Evolutionary conservation across 495 filamentous ascomycete genomes (phyloP).

Genomic region (Aspergillus mulundensis): DNA sequence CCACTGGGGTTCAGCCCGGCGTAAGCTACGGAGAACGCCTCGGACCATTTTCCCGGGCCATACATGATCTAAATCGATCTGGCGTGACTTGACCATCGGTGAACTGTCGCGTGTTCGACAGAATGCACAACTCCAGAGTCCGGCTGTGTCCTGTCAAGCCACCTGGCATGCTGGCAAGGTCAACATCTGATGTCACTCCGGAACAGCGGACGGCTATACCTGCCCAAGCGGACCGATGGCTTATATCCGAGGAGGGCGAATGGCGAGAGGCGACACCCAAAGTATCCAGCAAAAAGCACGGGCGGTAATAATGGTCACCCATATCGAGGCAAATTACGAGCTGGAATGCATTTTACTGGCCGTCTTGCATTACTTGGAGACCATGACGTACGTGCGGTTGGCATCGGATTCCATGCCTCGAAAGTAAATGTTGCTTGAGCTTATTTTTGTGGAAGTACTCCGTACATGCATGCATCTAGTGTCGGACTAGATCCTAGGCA

Average conservation of each 20-base stretch:
- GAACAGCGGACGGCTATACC: neutral
- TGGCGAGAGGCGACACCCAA: neutral
- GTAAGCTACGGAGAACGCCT: neutral
- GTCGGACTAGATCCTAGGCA: neutral
- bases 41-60: neutral
- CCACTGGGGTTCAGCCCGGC: neutral
- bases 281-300: neutral
- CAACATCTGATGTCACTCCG: neutral
- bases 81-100: neutral
- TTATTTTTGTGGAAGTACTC: neutral
- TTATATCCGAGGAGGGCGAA: neutral
- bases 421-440: neutral
- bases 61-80: neutral
- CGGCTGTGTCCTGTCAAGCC: neutral
- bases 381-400: slow-evolving; percentile 3
- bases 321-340: neutral
- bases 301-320: neutral
- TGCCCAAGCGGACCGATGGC: neutral
- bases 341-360: neutral
- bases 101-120: neutral
- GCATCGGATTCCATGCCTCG: neutral
- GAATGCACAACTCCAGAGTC: neutral
- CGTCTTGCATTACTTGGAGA: neutral
- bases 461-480: neutral
- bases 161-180: neutral